phyloP scores from a whole-genome alignment of 495 filamentous ascomycete species.

The Penicillium verhagenii region DNA sequence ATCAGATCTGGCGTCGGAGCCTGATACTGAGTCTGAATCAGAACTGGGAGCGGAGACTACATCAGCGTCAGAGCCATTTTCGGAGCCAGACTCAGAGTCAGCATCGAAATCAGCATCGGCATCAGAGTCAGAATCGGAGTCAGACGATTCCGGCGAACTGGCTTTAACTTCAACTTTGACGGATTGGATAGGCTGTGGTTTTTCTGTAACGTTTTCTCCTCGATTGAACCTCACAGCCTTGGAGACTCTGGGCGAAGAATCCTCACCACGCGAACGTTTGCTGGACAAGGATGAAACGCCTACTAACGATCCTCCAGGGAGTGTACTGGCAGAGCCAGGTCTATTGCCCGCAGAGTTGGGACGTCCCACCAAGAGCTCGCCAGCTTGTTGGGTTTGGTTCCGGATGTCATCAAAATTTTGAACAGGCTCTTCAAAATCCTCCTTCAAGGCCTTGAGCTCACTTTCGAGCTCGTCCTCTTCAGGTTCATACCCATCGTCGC shows the following conservation, averaged over 20 bases:
- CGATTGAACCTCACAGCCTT: slow-evolving; percentile 38
- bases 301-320: slow-evolving; percentile 13
- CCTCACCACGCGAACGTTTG: slow-evolving; percentile 24
- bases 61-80: slow-evolving; percentile 5
- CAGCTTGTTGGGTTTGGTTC: slow-evolving; percentile 8
- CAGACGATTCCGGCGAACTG: neutral
- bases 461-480: slow-evolving; percentile 35
- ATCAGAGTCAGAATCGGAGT: neutral
- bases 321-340: slow-evolving; percentile 19
- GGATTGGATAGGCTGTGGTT: neutral
- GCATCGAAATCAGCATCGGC: slow-evolving; percentile 6
- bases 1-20: slow-evolving; percentile 12
- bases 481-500: slow-evolving; percentile 23
- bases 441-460: slow-evolving; percentile 44
- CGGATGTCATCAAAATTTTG: slow-evolving; percentile 24
- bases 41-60: slow-evolving; percentile 12
- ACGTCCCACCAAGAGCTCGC: slow-evolving; percentile 15
- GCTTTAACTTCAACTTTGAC: slow-evolving; percentile 13
- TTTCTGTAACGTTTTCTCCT: slow-evolving; percentile 7
- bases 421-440: slow-evolving; percentile 36
- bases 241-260: slow-evolving; percentile 27
- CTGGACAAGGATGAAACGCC: slow-evolving; percentile 28
- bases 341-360: slow-evolving; percentile 18
- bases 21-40: slow-evolving; percentile 1
- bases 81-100: slow-evolving; percentile 3